These are phyloP conservation scores for Petrea volubilis DNA, from an alignment of 257 asterid species.

Conservation along the genomic window DNA sequence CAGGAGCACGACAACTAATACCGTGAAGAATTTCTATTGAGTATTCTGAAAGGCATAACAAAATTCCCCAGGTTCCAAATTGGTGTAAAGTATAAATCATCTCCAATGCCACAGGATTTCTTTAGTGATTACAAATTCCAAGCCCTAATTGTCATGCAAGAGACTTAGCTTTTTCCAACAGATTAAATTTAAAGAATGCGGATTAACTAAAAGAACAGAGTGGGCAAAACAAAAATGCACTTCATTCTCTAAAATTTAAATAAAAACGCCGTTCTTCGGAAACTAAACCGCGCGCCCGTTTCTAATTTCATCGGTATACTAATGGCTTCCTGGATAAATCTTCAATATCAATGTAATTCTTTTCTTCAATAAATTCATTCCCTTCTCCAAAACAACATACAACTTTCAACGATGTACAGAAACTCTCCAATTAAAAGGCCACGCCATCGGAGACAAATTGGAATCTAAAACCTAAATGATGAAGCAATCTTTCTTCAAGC, in stretches of 20 bases:
- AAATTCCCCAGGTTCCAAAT: background rate
- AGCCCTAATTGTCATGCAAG: background rate
- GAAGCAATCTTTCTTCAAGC: slow-evolving; percentile 7
- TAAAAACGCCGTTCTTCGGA: background rate
- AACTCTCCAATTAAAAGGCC: background rate
- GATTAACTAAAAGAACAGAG: background rate
- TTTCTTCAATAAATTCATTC: background rate
- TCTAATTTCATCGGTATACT: slow-evolving; percentile 1
- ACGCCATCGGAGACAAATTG: background rate
- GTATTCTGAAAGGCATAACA: background rate
- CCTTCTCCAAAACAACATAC: background rate
- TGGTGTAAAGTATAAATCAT: background rate
- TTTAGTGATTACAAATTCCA: background rate
- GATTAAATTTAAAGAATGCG: background rate
- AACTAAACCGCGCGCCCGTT: background rate
- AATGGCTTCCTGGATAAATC: background rate
- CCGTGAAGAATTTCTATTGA: background rate
- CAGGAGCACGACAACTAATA: background rate
- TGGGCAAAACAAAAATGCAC: background rate
- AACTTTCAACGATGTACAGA: background rate
- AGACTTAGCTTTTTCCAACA: background rate
- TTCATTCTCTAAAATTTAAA: background rate
- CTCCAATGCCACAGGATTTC: background rate
- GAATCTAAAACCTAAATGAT: slow-evolving; percentile 16
- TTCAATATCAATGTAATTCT: background rate